phyloP scores from a whole-genome alignment of 2,329 filamentous ascomycete genomes.

The Venturia oleaginea region DNA sequence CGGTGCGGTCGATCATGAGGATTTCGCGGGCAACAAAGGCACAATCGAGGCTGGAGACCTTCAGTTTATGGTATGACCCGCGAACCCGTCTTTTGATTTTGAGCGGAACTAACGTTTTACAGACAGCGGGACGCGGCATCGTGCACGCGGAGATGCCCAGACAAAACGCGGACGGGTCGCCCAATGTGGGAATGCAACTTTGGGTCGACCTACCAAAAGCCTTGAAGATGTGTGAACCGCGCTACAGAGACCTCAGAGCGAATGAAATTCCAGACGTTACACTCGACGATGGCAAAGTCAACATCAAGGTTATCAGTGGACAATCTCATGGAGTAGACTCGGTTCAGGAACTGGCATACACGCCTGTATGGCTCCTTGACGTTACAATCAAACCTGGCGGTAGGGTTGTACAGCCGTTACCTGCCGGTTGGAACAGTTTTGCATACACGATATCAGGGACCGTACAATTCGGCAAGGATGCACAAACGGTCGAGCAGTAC shows the following conservation, averaged over 20 bases:
- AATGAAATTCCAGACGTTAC: conserved; percentile 69
- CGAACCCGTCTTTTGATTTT: neutral
- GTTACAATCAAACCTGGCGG: conserved; percentile 73
- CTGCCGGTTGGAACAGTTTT: conserved; percentile 80
- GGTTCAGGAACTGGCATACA: conserved; percentile 85
- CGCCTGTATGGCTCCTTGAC: conserved; percentile 93
- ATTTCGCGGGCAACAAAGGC: conserved; percentile 78
- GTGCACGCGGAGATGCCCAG: conserved; percentile 94
- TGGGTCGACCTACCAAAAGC: conserved; percentile 85
- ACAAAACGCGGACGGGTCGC: conserved; percentile 62
- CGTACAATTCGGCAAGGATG: conserved; percentile 50
- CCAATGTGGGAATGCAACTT: conserved; percentile 82
- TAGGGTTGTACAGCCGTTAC: conserved; percentile 63
- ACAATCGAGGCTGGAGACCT: conserved; percentile 81
- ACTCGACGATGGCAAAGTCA: conserved; percentile 62
- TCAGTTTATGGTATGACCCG: conserved; percentile 66
- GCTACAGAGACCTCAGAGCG: conserved; percentile 78
- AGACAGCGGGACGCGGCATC: conserved; percentile 66
- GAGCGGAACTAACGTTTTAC: neutral
- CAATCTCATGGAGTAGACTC: conserved; percentile 76
- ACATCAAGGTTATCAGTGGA: conserved; percentile 84
- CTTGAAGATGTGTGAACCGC: conserved; percentile 80
- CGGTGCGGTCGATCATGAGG: conserved; percentile 83
- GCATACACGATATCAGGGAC: conserved; percentile 74
- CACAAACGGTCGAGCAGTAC: conserved; percentile 54